A percentile compares a stretch with the other conserved stretches of the same genome.
phyloP scores from a whole-genome alignment of 2,329 filamentous ascomycete genomes.

The Microascus cirrosus region DNA sequence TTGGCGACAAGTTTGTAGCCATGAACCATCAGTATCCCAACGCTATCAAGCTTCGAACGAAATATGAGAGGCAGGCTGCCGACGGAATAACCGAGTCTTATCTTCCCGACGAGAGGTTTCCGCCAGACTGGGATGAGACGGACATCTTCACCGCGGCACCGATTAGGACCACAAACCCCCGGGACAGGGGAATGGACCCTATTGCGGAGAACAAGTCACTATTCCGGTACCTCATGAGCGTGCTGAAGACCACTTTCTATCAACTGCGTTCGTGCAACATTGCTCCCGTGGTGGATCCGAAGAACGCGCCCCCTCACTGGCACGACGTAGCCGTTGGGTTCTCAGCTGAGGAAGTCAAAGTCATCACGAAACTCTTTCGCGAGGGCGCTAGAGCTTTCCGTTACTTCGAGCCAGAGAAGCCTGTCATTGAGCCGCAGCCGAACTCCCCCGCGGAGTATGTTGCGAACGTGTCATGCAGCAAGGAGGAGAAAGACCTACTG shows the following conservation, averaged over 20 bases:
- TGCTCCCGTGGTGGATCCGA: slow-evolving; percentile 55
- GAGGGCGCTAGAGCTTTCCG: slow-evolving; percentile 94
- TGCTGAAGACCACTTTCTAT: slow-evolving; percentile 92
- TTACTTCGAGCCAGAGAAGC: slow-evolving; percentile 88
- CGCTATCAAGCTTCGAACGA: slow-evolving; percentile 81
- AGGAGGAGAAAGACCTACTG: slow-evolving; percentile 93
- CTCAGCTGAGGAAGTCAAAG: slow-evolving; percentile 90
- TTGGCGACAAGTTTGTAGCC: slow-evolving; percentile 92
- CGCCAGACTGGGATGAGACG: slow-evolving; percentile 93
- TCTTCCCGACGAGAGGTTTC: slow-evolving; percentile 67
- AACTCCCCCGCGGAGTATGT: slow-evolving; percentile 80
- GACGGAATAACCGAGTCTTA: slow-evolving; percentile 60
- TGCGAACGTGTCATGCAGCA: slow-evolving; percentile 83
- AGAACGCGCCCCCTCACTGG: slow-evolving; percentile 81
- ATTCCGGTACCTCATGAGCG: slow-evolving; percentile 93
- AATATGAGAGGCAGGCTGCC: slow-evolving; percentile 59
- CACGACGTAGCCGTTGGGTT: slow-evolving; percentile 92
- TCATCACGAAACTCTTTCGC: slow-evolving; percentile 93
- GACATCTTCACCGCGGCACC: slow-evolving; percentile 95
- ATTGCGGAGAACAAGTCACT: slow-evolving; percentile 96
- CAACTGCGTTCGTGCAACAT: slow-evolving; percentile 87
- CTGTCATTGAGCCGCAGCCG: slow-evolving; percentile 21
- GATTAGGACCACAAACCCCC: slow-evolving; percentile 78
- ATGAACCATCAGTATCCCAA: slow-evolving; percentile 98
- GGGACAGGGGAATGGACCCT: slow-evolving; percentile 80